Percentiles rank a stretch among this genome's conserved stretches.
These are phyloP conservation scores for Oemleria cerasiformis DNA, from an alignment of 306 rosid species.

Conservation along the genomic window DNA sequence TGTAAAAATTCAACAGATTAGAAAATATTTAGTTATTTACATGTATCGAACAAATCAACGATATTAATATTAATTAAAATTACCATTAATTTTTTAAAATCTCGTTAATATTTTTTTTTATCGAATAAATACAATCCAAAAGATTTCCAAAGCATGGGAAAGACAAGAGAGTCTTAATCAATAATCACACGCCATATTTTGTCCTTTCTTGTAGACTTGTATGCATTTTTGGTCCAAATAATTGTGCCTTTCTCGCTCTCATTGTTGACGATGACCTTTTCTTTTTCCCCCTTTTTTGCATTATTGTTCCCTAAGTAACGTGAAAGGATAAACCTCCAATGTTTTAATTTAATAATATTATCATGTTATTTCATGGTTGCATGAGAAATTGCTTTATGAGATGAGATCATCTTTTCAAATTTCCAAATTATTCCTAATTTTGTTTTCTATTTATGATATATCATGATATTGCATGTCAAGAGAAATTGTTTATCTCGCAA, in stretches of 20 bases:
- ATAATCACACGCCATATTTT: not conserved
- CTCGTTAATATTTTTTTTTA: no score
- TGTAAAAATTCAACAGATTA: no score
- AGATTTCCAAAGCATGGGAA: not conserved
- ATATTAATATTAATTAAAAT: no score
- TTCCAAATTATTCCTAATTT: no score
- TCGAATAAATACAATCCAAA: not conserved
- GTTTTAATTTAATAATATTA: not conserved
- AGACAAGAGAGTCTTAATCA: not conserved
- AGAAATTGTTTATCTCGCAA: not conserved
- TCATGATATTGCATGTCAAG: no score
- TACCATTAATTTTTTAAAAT: no score
- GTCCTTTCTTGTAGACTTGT: not conserved
- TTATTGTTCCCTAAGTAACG: not conserved
- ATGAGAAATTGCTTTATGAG: not conserved
- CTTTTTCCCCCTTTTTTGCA: not conserved
- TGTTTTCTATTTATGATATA: no score
- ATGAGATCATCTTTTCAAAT: no score
- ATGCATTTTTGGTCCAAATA: constrained; percentile 24
- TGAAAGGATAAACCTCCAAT: not conserved
- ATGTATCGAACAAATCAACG: no score
- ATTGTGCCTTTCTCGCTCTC: constrained; percentile 3
- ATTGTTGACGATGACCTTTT: not conserved
- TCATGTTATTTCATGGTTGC: constrained; percentile 13
- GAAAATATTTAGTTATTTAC: no score